These are phyloP conservation scores for Thymus mandschuricus DNA, from an alignment of 257 asterid genomes.

Conservation along the genomic window DNA sequence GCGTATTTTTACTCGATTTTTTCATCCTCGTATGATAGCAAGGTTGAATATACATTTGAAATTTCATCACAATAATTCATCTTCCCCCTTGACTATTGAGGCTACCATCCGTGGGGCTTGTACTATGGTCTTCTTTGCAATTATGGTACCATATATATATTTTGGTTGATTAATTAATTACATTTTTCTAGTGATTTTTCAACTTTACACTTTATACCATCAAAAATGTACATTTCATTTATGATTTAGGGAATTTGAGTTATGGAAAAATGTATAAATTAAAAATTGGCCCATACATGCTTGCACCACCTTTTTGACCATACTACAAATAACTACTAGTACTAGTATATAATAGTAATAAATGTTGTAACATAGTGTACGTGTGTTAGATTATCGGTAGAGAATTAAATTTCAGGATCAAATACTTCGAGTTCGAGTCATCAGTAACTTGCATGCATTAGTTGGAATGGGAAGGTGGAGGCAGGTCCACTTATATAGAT, in stretches of 20 bases:
- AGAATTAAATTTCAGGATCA: too few species aligned
- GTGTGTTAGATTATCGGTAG: too few species aligned
- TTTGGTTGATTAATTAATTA: too few species aligned
- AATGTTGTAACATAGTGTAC: too few species aligned
- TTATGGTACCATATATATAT: too few species aligned
- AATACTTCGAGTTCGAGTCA: too few species aligned
- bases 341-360: too few species aligned
- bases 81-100: neutral
- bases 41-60: neutral
- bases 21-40: neutral
- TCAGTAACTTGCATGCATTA: neutral
- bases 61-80: constrained; percentile 1
- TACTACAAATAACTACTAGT: too few species aligned
- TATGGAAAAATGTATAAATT: neutral
- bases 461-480: neutral
- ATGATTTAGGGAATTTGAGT: neutral
- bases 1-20: too few species aligned
- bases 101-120: neutral
- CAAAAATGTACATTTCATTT: neutral
- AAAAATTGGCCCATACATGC: neutral
- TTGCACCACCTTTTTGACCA: too few species aligned
- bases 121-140: too few species aligned
- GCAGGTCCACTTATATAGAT: neutral
- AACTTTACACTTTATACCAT: neutral
- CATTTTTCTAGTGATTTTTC: neutral